phyloP scores from a whole-genome alignment of 257 asterid genomes.

The Solanum medicagineum region DNA sequence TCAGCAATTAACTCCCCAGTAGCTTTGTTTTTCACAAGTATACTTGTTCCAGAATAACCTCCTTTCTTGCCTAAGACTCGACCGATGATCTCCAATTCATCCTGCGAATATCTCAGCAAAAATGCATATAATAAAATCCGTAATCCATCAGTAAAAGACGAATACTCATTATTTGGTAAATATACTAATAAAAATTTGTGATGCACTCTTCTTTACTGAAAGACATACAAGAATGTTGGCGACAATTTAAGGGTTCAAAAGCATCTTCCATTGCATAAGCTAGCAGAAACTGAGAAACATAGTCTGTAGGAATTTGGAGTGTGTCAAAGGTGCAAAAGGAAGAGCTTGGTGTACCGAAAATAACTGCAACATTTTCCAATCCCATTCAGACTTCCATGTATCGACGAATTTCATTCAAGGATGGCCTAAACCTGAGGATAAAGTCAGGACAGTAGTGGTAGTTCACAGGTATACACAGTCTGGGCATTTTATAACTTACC shows the following conservation, averaged over 20 bases:
- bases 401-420: not conserved
- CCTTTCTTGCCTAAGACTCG: constrained; percentile 39
- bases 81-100: constrained; percentile 60
- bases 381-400: not conserved
- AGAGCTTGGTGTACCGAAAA: not conserved
- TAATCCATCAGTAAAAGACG: not conserved
- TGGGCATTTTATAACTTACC: not conserved
- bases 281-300: not conserved
- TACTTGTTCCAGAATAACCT: constrained; percentile 41
- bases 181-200: not conserved
- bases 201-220: not conserved
- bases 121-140: not conserved
- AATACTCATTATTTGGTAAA: not conserved
- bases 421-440: not conserved
- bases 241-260: not conserved
- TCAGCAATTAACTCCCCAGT: constrained; percentile 72
- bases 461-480: not conserved
- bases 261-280: not conserved
- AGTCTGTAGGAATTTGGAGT: not conserved
- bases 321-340: not conserved
- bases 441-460: not conserved
- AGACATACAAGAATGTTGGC: not conserved
- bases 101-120: constrained; percentile 22
- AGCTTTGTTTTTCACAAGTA: constrained; percentile 45
- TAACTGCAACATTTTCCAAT: not conserved